Evolutionary conservation across 2,329 filamentous ascomycete species (phyloP).

Genomic region (Leptodontidium sp.): DNA sequence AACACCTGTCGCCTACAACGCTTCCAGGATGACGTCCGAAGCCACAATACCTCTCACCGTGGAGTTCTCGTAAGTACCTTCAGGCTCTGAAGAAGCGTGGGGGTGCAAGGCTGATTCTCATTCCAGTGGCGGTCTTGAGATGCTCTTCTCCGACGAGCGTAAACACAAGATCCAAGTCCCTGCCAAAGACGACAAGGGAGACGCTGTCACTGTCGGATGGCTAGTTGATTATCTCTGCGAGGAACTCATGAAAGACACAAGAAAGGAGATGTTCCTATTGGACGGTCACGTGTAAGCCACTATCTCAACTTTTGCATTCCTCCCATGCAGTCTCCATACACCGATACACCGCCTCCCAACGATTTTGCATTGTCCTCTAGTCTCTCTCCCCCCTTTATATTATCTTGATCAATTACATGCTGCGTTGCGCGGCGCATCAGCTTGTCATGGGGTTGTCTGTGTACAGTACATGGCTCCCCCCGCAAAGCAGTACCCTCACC

Average conservation of each 20-base stretch:
- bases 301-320: slow-evolving; percentile 10
- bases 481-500: slow-evolving; percentile 20
- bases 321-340: slow-evolving; percentile 23
- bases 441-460: slow-evolving; percentile 30
- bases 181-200: slow-evolving; percentile 63
- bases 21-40: slow-evolving; percentile 36
- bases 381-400: neutral
- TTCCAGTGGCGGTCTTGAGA: slow-evolving; percentile 85
- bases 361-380: slow-evolving; percentile 17
- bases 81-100: slow-evolving; percentile 15
- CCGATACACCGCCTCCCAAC: slow-evolving; percentile 32
- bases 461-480: slow-evolving; percentile 25
- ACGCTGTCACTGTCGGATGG: slow-evolving; percentile 73
- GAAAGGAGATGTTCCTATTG: slow-evolving; percentile 89
- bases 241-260: slow-evolving; percentile 82
- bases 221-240: slow-evolving; percentile 83
- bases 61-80: slow-evolving; percentile 64
- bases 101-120: slow-evolving; percentile 26
- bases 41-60: slow-evolving; percentile 67
- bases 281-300: slow-evolving; percentile 82
- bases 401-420: neutral
- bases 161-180: slow-evolving; percentile 77
- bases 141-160: slow-evolving; percentile 87
- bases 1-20: neutral
- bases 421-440: slow-evolving; percentile 12